Evolutionary conservation across 1,284 basidiomycete species (phyloP), one percentile per base, ranked within the genome.

Genomic region (Pseudozyma hubeiensis): DNA sequence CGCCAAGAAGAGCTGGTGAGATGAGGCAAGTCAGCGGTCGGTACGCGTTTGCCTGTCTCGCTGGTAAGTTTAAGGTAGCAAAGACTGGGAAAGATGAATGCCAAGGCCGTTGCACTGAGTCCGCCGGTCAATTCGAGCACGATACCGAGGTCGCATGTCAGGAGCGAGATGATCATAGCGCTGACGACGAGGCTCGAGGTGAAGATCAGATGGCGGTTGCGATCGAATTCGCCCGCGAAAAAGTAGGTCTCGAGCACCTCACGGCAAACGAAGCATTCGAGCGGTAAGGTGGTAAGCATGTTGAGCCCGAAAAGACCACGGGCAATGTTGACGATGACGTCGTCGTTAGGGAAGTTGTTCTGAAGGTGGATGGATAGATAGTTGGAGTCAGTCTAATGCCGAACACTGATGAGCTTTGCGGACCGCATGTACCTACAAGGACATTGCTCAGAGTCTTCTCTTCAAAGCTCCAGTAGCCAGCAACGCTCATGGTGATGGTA

Each of bases 61-160:
- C 64, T 68, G 19, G 76, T 74, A 19, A 84, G 65, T 64, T 84
- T 83, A 52, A 84, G 72, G 54, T 81, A 84, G 68, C 82, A 84
- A 16, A 81, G 56, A 37, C 77, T 75, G 0, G 82, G 85, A 64
- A 87, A 88, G 77, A 98, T 94, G 87, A 92, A 99, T 0, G 96
- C 96, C 17, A 99, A 89, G 0, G 94, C 91, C 0, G 94, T 97
- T 0, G 96, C 96, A 30, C 93, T 94, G 17, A 95, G 89, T 1
- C 96, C 96, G 13, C 97, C 97, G 0, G 95, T 97, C 53, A 99
- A 92, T 86, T 99, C 97, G 40, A 99, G 90, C 86, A 97, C 97
- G 40, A 98, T 91, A 37, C 97, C 97, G 13, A 99, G 88, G 85
- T 99, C 96, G 85, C 95, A 98, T 0, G 96, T 98, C 49, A 94